Base-by-base conservation (phyloP, 2,329 filamentous ascomycete species). In the Penicillium sp. region DNA sequence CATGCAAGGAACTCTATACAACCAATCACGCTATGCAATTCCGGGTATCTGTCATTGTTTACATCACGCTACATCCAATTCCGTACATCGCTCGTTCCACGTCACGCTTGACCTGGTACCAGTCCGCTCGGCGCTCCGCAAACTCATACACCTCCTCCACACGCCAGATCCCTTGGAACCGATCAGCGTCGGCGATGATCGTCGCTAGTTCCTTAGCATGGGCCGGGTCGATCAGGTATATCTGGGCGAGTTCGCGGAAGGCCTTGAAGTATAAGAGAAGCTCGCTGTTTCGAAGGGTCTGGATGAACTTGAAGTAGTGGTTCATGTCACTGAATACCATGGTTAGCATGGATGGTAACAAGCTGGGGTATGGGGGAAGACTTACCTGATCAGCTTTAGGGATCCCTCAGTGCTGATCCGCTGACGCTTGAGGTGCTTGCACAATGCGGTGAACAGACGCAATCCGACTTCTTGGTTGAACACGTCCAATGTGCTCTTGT, bases 71-170 rank as follows among this genome's bases (percentile, higher is more conserved):
- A 75, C 95, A 99, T 59, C 95, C 93, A 73, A 96, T 85, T 4
- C 95, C 95, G 77, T 97, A 98, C 92, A 99, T 97, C 60, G 92
- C 92, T 76, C 90, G 89, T 80, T 99, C 95, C 6, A 99, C 95
- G 62, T 92, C 87, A 62, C 85, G 86, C 78, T 89, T 90, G 11
- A 99, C 91, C 66, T 89, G 84, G 72, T 95, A 96, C 95, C 95
- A 99, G 77, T 99, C 95, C 50, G 93, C 93, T 65, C 95, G 82
- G 64, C 95, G 81, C 76, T 97, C 92, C 1, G 93, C 95, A 78
- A 96, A 99, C 79, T 98, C 93, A 69, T 96, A 96, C 3, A 98
- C 95, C 79, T 99, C 95, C 74, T 99, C 95, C 0, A 93, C 91
- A 21, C 93, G 85, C 70, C 98, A 97, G 49, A 99, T 90, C 13